Evolutionary conservation across 2,329 filamentous ascomycete species (phyloP).

Genomic region (Metarhizium album): DNA sequence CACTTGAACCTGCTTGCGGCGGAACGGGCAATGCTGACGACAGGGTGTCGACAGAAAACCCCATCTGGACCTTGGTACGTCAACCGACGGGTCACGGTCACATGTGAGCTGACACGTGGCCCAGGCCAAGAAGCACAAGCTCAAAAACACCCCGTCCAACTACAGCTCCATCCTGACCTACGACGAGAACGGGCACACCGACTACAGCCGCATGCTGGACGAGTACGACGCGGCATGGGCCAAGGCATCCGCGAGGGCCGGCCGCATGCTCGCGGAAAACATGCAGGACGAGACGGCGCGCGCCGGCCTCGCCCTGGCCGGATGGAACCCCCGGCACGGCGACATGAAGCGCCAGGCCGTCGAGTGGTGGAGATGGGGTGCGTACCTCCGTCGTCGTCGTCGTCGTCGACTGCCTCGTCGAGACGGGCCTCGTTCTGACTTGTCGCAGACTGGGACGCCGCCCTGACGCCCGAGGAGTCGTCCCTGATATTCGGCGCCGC

Average conservation of each 20-base stretch:
- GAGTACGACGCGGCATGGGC: constrained; percentile 37
- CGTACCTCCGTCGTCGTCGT: not conserved
- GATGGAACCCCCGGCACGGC: constrained; percentile 46
- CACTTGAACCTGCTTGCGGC: not conserved
- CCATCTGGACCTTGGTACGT: constrained; percentile 43
- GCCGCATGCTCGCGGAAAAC: constrained; percentile 45
- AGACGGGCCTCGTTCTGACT: no score
- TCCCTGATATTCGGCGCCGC: constrained; percentile 44
- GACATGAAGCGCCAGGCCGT: constrained; percentile 46
- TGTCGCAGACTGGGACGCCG: constrained; percentile 41
- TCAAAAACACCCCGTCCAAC: constrained; percentile 47
- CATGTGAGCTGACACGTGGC: not conserved
- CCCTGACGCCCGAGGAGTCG: constrained; percentile 43
- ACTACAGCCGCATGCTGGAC: constrained; percentile 40
- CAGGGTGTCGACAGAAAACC: constrained; percentile 36
- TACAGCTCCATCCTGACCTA: constrained; percentile 49
- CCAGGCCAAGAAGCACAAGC: constrained; percentile 42
- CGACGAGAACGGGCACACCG: constrained; percentile 41
- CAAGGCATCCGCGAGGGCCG: constrained; percentile 39
- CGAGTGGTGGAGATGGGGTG: constrained; percentile 44
- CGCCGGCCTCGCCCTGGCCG: constrained; percentile 45
- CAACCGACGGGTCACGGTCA: not conserved
- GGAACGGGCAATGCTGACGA: no score
- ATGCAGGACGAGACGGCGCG: constrained; percentile 51
- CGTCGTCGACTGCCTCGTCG: not conserved